Base-by-base conservation (phyloP, 2,329 filamentous ascomycete genomes). In the Apiospora marii region DNA sequence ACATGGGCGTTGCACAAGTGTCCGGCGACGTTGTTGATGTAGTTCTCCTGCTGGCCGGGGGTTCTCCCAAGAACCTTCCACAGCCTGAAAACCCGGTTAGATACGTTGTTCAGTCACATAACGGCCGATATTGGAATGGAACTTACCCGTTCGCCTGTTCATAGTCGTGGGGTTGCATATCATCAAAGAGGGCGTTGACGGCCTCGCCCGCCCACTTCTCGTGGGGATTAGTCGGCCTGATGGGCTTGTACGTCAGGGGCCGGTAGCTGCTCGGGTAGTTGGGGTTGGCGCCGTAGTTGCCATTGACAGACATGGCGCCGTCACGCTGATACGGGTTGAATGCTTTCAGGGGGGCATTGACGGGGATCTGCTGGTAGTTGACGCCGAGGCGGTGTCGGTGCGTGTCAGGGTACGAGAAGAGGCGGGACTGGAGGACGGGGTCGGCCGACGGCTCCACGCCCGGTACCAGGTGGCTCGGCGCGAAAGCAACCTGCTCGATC, bases 361-460 rank as follows among this genome's bases (percentile, higher is more conserved):
- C 85, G 0, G 88, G 88, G 2, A 90, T 80, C 77, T 90, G 88
- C 78, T 90, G 87, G 78, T 89, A 90, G 81, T 90, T 90, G 75
- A 83, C 83, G 41, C 88, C 88, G 27, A 90, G 79, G 37, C 88
- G 86, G 80, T 90, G 87, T 72, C 87, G 87, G 78, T 90, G 88
- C 4, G 88, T 91, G 78, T 93, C 91, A 14, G 90, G 89, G 82
- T 93, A 93, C 1, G 91, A 92, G 85, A 93, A 93, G 53, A 93
- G 86, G 72, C 92, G 90, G 51, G 88, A 89, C 81, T 93, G 91
- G 3, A 93, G 85, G 49, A 93, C 90, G 1, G 92, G 91, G 76
- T 94, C 92, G 74, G 90, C 90, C 13, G 91, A 92, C 19, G 91
- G 89, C 81, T 93, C 91, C 72, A 92, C 89, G 70, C 92, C 91